Conservation (phyloP, 352 stramenopile species). For the Blastocystis hominis region DNA sequence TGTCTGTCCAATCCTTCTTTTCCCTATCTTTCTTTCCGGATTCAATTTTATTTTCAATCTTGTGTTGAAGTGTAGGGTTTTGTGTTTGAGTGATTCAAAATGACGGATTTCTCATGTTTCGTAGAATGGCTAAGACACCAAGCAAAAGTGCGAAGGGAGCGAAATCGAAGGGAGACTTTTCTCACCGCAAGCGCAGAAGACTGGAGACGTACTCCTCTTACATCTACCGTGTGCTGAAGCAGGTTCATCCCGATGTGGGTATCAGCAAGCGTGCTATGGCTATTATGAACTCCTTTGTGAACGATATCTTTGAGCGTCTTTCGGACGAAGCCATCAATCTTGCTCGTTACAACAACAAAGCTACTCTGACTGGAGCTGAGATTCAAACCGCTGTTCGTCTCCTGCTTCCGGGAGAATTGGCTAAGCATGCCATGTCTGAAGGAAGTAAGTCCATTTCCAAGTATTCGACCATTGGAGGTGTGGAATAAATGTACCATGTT, state of each 20-base stretch:
- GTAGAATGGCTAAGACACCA: constrained; percentile 34
- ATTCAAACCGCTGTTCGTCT: constrained; percentile 89
- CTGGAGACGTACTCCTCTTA: constrained; percentile 70
- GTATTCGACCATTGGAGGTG: constrained; percentile 44
- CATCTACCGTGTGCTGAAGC: constrained; percentile 73
- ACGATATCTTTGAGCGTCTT: constrained; percentile 96
- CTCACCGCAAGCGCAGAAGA: constrained; percentile 65
- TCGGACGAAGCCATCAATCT: constrained; percentile 86
- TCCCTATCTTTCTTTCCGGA: not conserved
- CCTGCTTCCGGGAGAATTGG: constrained; percentile 85
- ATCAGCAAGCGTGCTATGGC: constrained; percentile 66
- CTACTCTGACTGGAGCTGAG: constrained; percentile 83
- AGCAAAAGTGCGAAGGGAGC: constrained; percentile 54
- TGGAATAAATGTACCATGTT: constrained; percentile 55
- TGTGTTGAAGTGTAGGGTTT: not conserved
- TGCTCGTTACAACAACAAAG: constrained; percentile 96
- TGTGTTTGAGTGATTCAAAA: not conserved
- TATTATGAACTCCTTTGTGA: constrained; percentile 95
- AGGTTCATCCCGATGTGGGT: constrained; percentile 63
- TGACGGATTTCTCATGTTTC: not conserved
- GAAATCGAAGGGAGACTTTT: constrained; percentile 41
- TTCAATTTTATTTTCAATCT: constrained; percentile 37
- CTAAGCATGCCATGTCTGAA: constrained; percentile 84
- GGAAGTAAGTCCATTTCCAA: constrained; percentile 77
- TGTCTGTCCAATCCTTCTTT: not conserved